Evolutionary conservation across 495 filamentous ascomycete genomes (phyloP), one percentile per base, ranked within the genome.

Genomic region (Neohortaea acidophila): DNA sequence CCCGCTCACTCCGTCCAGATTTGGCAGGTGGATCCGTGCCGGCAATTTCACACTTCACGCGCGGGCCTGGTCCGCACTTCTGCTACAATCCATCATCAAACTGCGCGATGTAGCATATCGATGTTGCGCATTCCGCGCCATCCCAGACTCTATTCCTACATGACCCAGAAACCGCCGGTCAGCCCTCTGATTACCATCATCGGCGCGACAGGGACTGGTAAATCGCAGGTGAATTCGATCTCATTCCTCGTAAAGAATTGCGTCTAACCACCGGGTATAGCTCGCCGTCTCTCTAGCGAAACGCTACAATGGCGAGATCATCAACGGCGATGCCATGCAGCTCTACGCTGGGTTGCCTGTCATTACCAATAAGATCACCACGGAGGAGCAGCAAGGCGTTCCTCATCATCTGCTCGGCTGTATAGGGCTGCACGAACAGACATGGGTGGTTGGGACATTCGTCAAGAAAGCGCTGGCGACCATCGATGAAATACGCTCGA

Each of bases 311-410:
- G 91, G 91, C 47, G 91, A 99, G 60, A 72, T 99, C 37, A 83
- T 99, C 65, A 99, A 99, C 54, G 85, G 81, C 35, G 91, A 99
- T 62, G 89, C 89, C n/a, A 89, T 99, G 82, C 91, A 96, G 56
- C 77, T 99, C 69, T 99, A 99, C 51, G 65, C 73, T 23, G 91
- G 86, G 7, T 65, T 99, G 14, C 85, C 89, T 1, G 80, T 96
- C 45, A 86, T 94, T 39, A 99, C 91, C 13, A 99, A 99, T 58
- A 87, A 96, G 53, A 75, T 94, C 43, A 66, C 80, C 0, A 30
- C 53, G 10, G 68, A 71, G 18, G 86, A 99, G 53, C 75, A 75
- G 53, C 69, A 77, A 42, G 81, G 79, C 17, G 68, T 99, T 21
- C 80, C 81, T 13, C 91, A 99, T 55, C 87, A 99, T 61, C 63